Evolutionary conservation across 1,284 basidiomycete species (phyloP).

Genomic region (Ustilago nuda): DNA sequence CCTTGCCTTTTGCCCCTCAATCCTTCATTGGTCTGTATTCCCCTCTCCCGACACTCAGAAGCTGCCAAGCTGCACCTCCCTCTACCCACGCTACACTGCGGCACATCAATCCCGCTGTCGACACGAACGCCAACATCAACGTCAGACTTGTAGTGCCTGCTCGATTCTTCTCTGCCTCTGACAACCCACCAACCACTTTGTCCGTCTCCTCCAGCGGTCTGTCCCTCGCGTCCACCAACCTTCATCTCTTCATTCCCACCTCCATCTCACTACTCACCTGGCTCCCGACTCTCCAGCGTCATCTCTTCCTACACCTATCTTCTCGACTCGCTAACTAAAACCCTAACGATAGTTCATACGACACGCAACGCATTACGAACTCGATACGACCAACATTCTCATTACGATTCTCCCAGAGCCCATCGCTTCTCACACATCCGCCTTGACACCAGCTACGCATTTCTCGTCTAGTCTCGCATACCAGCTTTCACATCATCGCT

Average conservation of each 20-base stretch:
- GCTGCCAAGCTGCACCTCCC: not conserved
- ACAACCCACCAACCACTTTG: conserved; percentile 3
- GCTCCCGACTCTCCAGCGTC: not conserved
- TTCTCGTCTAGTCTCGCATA: not conserved
- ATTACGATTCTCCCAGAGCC: not conserved
- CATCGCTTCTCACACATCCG: not conserved
- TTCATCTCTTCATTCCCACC: conserved; percentile 4
- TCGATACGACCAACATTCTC: not conserved
- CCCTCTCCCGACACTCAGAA: not conserved
- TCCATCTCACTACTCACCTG: not conserved
- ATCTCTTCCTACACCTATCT: not conserved
- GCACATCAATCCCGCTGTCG: not conserved
- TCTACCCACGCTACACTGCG: not conserved
- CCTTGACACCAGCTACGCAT: not conserved
- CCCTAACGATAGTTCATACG: conserved; percentile 1
- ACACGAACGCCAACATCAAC: conserved; percentile 3
- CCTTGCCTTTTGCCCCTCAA: not conserved
- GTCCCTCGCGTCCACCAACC: not conserved
- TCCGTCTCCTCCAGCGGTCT: not conserved
- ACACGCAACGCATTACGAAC: conserved; percentile 5
- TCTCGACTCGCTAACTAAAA: conserved; percentile 5
- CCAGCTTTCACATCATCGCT: not conserved
- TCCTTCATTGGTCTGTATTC: not conserved
- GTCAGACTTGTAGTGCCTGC: not conserved
- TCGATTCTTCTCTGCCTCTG: not conserved